Evolutionary conservation across 2,329 filamentous ascomycete species (phyloP).

Genomic region (Achaetomium macrosporum): DNA sequence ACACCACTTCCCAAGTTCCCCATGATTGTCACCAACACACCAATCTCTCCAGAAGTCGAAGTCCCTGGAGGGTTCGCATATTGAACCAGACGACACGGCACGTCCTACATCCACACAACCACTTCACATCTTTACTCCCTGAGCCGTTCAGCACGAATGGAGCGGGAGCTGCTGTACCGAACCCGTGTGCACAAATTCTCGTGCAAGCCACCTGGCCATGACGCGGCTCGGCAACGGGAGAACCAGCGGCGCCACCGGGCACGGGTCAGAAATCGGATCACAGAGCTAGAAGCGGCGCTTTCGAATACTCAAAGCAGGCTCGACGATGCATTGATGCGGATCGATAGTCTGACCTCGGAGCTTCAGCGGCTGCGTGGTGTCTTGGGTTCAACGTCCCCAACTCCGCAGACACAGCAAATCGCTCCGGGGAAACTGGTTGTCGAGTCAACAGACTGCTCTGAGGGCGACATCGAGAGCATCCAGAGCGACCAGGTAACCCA

Average conservation of each 20-base stretch:
- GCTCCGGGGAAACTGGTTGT: background rate
- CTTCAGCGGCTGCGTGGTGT: conserved; percentile 10
- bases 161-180: no score
- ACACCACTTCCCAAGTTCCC: no score
- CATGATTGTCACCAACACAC: no score
- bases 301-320: conserved; percentile 18
- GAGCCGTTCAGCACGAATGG: no score
- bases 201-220: conserved; percentile 27
- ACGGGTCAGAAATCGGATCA: conserved; percentile 35
- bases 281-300: conserved; percentile 33
- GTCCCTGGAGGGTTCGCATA: no score
- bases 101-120: no score
- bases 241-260: conserved; percentile 48
- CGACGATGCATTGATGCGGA: conserved; percentile 20
- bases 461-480: background rate
- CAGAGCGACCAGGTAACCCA: no score
- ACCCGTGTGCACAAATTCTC: conserved; percentile 26
- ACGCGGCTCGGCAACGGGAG: conserved; percentile 39
- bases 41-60: no score
- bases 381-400: background rate
- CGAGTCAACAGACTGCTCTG: background rate
- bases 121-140: no score
- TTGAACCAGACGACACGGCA: background rate
- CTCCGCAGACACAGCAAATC: no score
- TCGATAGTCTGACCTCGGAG: conserved; percentile 16